Evolutionary conservation across 1,284 basidiomycete species (phyloP), one percentile per base, ranked within the genome.

Genomic region (Cutaneotrichosporon mucoides): DNA sequence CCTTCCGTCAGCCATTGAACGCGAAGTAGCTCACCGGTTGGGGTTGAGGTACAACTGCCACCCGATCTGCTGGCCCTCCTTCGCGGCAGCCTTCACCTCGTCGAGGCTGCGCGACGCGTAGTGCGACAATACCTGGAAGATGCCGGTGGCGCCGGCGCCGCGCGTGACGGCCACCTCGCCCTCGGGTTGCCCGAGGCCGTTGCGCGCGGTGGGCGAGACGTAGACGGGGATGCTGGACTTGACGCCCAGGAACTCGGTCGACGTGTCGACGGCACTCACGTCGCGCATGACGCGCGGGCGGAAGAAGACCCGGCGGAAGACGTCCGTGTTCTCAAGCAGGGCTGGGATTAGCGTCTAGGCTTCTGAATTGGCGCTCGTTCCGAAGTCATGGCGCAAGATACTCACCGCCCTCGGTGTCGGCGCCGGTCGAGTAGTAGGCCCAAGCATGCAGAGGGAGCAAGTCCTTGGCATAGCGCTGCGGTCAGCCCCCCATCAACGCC

Each of bases 281-380:
- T 85, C 79, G 37, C 84, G 83, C 81, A 92, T 84, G 34, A 93
- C 84, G 40, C 90, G 84, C 2, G 91, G 85, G 54, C 85, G 82
- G 76, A 93, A 92, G 76, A 89, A 90, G 75, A 91, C 86, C 33
- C 89, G 83, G 42, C 82, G 81, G 73, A 88, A 92, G 10, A 88
- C 86, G 38, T 82, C 81, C 33, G 82, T 80, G 65, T 90, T 90
- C 73, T 89, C 86, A 13, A 73, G 47, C 12, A 67, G 60, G 4
- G 72, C 67, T 67, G 59, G 53, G 2, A 44, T 58, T 43, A 62
- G 56, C 61, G 13, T 55, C 44, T n/a, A n/a, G n/a, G n/a, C n/a
- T n/a, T n/a, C n/a, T n/a, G n/a, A n/a, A n/a, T n/a, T n/a, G n/a
- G n/a, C n/a, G n/a, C n/a, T n/a, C n/a, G n/a, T n/a, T n/a, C n/a